These are phyloP conservation scores for Begonia masoniana DNA, from an alignment of 306 rosid species.

Conservation along the genomic window DNA sequence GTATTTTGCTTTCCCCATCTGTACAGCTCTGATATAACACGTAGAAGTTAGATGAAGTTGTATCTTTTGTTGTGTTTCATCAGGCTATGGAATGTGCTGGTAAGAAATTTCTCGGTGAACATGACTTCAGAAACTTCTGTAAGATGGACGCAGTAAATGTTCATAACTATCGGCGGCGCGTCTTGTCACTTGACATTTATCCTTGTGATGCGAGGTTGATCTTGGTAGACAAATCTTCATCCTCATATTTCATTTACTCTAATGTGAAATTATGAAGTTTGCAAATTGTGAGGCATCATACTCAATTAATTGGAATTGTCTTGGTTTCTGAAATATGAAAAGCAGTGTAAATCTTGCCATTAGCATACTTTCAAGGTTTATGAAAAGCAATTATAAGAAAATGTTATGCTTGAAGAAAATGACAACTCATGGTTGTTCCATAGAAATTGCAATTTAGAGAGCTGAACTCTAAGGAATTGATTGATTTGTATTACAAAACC, in stretches of 20 bases:
- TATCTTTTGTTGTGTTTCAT: conserved; percentile 16
- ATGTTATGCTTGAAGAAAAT: no score
- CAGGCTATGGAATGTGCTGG: conserved; percentile 82
- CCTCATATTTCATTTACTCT: not conserved
- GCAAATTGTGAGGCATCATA: not conserved
- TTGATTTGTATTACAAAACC: no score
- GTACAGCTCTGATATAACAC: not conserved
- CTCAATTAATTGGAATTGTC: not conserved
- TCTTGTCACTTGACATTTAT: conserved; percentile 41
- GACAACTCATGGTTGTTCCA: no score
- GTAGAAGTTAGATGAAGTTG: conserved; percentile 4
- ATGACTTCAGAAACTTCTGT: conserved; percentile 90
- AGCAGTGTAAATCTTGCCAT: no score
- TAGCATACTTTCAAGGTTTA: no score
- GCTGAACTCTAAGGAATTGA: no score
- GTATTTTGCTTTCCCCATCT: no score
- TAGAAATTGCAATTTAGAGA: no score
- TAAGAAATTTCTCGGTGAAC: conserved; percentile 62
- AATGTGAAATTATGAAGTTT: not conserved
- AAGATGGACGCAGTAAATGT: conserved; percentile 95
- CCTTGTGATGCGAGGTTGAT: conserved; percentile 79
- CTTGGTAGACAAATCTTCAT: conserved; percentile 42
- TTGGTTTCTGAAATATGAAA: not conserved
- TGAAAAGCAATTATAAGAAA: no score
- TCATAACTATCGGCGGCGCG: conserved; percentile 63